Evolutionary conservation across 2,329 filamentous ascomycete species (phyloP).

Genomic region (Apiospora phragmitis): DNA sequence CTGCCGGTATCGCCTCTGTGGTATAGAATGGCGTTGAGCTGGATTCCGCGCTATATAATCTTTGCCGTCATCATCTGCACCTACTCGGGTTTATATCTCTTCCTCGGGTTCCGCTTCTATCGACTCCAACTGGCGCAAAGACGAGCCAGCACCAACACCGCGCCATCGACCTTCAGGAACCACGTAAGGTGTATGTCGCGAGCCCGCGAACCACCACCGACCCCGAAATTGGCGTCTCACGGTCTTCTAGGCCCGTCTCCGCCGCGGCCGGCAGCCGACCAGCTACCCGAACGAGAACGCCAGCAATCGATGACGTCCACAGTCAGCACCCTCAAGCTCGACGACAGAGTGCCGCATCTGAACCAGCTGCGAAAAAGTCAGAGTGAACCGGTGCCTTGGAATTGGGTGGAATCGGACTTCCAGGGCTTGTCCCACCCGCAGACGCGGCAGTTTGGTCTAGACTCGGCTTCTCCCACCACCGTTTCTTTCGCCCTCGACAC

Average conservation of each 20-base stretch:
- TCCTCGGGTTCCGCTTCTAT: slow-evolving; percentile 53
- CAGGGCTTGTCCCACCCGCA: background rate
- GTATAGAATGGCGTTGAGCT: slow-evolving; percentile 68
- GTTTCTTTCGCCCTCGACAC: slow-evolving; percentile 7
- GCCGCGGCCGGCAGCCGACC: slow-evolving; percentile 14
- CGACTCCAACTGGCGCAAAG: slow-evolving; percentile 37
- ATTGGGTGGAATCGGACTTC: background rate
- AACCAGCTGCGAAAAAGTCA: slow-evolving; percentile 6
- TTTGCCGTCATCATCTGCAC: slow-evolving; percentile 63
- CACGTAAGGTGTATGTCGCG: slow-evolving; percentile 15
- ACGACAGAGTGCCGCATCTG: slow-evolving; percentile 14
- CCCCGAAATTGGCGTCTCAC: slow-evolving; percentile 25
- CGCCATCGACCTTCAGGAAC: slow-evolving; percentile 14
- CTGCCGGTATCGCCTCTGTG: slow-evolving; percentile 67
- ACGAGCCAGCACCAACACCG: slow-evolving; percentile 24
- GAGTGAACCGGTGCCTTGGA: background rate
- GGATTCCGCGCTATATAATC: slow-evolving; percentile 74
- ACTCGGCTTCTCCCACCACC: background rate
- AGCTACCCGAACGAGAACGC: slow-evolving; percentile 19
- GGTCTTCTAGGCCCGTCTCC: slow-evolving; percentile 23
- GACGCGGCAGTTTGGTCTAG: background rate
- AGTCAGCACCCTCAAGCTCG: slow-evolving; percentile 26
- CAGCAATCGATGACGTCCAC: slow-evolving; percentile 27
- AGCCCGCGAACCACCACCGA: slow-evolving; percentile 21
- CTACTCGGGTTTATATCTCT: slow-evolving; percentile 70